These are phyloP conservation scores for Paracoccidioides brasiliensis DNA, from an alignment of 2,329 filamentous ascomycete species.

Conservation along the genomic window DNA sequence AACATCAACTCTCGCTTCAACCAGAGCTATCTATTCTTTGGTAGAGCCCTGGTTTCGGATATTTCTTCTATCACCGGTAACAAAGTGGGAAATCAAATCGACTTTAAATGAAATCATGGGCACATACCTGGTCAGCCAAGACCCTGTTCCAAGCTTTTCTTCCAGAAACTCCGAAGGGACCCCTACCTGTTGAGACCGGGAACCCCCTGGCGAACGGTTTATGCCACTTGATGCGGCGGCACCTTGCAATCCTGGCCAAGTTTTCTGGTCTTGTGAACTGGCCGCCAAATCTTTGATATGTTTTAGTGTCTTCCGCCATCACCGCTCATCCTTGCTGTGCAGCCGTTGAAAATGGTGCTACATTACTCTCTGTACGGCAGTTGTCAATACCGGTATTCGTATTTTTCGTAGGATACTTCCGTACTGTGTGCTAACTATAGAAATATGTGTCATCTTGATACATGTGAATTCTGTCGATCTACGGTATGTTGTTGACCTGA, in stretches of 20 bases:
- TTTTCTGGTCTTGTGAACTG: neutral
- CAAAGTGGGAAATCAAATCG: too few relatives aligned
- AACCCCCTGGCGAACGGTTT: neutral
- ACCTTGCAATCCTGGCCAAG: neutral
- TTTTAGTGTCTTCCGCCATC: slow-evolving; percentile 1
- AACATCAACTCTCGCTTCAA: too few relatives aligned
- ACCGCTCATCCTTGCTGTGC: neutral
- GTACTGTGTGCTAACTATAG: too few relatives aligned
- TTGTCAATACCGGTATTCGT: neutral
- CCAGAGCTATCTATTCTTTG: too few relatives aligned
- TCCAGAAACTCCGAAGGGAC: neutral
- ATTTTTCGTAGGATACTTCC: neutral
- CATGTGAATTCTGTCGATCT: neutral
- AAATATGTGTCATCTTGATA: too few relatives aligned
- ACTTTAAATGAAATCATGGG: too few relatives aligned
- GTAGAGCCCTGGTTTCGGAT: too few relatives aligned
- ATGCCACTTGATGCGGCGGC: neutral
- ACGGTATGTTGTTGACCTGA: too few relatives aligned
- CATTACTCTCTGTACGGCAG: neutral
- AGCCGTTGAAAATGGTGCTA: neutral
- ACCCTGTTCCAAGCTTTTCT: neutral
- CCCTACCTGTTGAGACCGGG: neutral
- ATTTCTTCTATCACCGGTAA: too few relatives aligned
- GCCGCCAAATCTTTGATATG: slow-evolving; percentile 1
- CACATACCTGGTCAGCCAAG: too few relatives aligned